Evolutionary conservation across 495 filamentous ascomycete genomes (phyloP).

Genomic region (Staphylotrichum longicolle): DNA sequence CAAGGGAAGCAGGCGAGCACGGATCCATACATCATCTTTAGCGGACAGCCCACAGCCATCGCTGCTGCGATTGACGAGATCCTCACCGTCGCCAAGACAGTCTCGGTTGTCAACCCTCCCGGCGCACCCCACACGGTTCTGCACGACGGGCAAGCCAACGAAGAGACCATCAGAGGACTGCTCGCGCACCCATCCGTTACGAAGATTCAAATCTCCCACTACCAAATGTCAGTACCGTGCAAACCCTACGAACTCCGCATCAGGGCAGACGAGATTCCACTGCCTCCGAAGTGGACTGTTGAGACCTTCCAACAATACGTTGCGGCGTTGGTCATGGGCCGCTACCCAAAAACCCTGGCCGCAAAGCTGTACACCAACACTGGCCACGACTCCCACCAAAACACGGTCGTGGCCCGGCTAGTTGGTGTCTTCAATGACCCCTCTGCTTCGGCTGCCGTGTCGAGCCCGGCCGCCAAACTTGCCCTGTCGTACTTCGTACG

Average conservation of each 20-base stretch:
- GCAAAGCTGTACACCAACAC: conserved; percentile 28
- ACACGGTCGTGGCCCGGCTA: conserved; percentile 29
- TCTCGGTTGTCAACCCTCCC: conserved; percentile 10
- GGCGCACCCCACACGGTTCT: background rate
- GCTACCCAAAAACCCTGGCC: conserved; percentile 13
- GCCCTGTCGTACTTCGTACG: conserved; percentile 36
- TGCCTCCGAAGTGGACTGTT: conserved; percentile 38
- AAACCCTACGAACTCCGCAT: background rate
- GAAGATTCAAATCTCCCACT: background rate
- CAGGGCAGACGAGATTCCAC: conserved; percentile 30
- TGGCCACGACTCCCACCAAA: conserved; percentile 23
- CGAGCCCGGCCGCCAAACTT: conserved; percentile 38
- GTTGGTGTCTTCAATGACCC: conserved; percentile 28
- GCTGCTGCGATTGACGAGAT: conserved; percentile 24
- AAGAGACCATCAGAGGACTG: background rate
- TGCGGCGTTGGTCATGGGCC: conserved; percentile 31
- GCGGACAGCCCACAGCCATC: conserved; percentile 11
- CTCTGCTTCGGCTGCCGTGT: conserved; percentile 22
- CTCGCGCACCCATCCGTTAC: background rate
- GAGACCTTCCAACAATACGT: conserved; percentile 39
- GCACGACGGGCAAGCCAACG: background rate
- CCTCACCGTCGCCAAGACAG: conserved; percentile 12
- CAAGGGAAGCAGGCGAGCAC: background rate
- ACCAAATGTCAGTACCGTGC: background rate
- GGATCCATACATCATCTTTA: conserved; percentile 17